Base-by-base conservation (phyloP, 106 monocot species). In the Alisma plantagoaquatica region DNA sequence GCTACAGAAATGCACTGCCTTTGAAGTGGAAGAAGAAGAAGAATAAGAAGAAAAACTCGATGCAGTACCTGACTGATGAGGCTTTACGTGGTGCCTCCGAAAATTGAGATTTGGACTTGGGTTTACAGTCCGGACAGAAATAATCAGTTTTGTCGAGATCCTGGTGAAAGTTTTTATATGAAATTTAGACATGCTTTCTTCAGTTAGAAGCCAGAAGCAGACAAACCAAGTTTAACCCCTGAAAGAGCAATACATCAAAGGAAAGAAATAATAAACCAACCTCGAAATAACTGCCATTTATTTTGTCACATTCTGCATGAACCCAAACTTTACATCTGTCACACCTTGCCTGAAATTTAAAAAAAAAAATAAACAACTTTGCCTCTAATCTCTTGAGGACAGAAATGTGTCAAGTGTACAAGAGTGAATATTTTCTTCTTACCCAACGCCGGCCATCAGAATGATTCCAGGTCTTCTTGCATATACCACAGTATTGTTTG, bases 401-500 rank as follows among this genome's bases (percentile, higher is more conserved):
- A n/a, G n/a, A n/a, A n/a, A n/a, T n/a, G n/a, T n/a, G n/a, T n/a
- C n/a, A n/a, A n/a, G n/a, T n/a, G n/a, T n/a, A n/a, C n/a, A n/a
- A n/a, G n/a, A n/a, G n/a, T n/a, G n/a, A n/a, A n/a, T n/a, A n/a
- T n/a, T n/a, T n/a, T n/a, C n/a, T 21, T 63, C 76, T 73, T 82
- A 98, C 96, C 84, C 81, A 98, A 56, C 62, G 77, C 49, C 78
- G 81, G 50, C 66, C 72, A 75, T 83, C 80, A 27, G 81, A 76
- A 66, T 81, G 77, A 64, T 73, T 75, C 96, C 96, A 89, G 46
- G 90, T 82, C 69, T 76, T 89, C 71, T 98, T 89, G 63, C 96
- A 98, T 46, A 98, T 84, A 30, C 81, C 89, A 82, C 96, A 98
- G 49, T 85, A 98, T 31, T 84, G 84, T 50, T 84, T 98, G 45